Percentiles rank a stretch among this genome's conserved stretches.
These are phyloP conservation scores for Fusarium albidum DNA, from an alignment of 2,329 filamentous ascomycete genomes.

Conservation along the genomic window DNA sequence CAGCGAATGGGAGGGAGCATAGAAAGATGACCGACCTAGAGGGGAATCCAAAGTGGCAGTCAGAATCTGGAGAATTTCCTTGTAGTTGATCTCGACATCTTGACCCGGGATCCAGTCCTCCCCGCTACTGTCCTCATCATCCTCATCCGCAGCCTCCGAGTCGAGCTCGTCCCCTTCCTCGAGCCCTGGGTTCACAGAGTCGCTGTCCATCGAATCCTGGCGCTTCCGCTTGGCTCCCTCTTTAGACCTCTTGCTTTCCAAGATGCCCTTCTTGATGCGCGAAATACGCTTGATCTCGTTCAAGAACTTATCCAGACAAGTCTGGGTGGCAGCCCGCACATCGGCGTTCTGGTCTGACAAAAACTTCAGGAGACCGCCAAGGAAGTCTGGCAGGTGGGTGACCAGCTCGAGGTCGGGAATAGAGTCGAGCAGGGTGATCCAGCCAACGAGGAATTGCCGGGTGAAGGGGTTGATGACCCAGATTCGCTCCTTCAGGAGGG, in stretches of 20 bases:
- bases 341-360: constrained; percentile 90
- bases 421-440: constrained; percentile 93
- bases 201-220: constrained; percentile 73
- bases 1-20: too few relatives aligned
- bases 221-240: constrained; percentile 74
- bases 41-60: constrained; percentile 88
- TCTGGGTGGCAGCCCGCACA: constrained; percentile 93
- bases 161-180: constrained; percentile 70
- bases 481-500: constrained; percentile 91
- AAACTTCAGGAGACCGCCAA: constrained; percentile 89
- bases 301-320: constrained; percentile 87
- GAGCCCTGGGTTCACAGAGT: constrained; percentile 64
- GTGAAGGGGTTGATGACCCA: constrained; percentile 95
- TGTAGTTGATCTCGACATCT: constrained; percentile 93
- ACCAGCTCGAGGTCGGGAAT: constrained; percentile 97
- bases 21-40: constrained; percentile 62
- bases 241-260: constrained; percentile 79
- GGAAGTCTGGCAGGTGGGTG: constrained; percentile 88
- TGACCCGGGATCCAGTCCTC: constrained; percentile 98
- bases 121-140: constrained; percentile 71
- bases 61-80: constrained; percentile 89
- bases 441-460: constrained; percentile 92
- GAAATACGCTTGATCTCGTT: constrained; percentile 95
- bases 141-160: constrained; percentile 64
- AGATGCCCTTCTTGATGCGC: constrained; percentile 88